Conservation (phyloP, 129 eudicot genomes). For the Arctium lappa region DNA sequence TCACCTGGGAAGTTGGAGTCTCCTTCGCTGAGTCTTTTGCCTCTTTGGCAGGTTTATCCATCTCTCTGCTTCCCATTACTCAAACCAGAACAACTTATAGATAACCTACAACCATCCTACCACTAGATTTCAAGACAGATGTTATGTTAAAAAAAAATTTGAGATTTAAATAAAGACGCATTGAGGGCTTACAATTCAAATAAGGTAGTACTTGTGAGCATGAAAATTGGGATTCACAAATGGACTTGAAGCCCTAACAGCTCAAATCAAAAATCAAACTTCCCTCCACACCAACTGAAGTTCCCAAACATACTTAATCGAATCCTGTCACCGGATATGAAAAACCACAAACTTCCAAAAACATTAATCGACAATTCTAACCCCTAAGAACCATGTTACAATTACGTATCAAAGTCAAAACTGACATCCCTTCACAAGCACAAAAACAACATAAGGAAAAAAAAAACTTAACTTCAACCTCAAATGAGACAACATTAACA, state of each 20-base stretch:
- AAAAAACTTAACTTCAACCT: slow-evolving; percentile 1
- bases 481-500: not conserved
- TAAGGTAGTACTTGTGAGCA: slow-evolving; percentile 4
- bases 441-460: slow-evolving; percentile 2
- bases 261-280: not conserved
- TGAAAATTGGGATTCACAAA: not conserved
- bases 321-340: not conserved
- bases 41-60: slow-evolving; percentile 64
- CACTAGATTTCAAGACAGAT: slow-evolving; percentile 9
- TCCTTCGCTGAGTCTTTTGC: slow-evolving; percentile 56
- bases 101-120: slow-evolving; percentile 51
- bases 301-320: not conserved
- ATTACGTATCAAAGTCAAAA: not conserved
- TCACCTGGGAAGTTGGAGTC: slow-evolving; percentile 62
- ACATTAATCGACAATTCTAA: not conserved
- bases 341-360: not conserved
- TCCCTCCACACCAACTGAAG: not conserved
- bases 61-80: slow-evolving; percentile 82
- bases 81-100: slow-evolving; percentile 31
- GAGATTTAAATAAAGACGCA: not conserved
- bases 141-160: not conserved
- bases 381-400: not conserved
- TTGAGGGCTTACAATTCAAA: slow-evolving; percentile 2
- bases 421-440: not conserved
- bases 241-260: slow-evolving; percentile 3